Evolutionary conservation across 2,329 filamentous ascomycete genomes (phyloP).

Genomic region (Aureobasidium subglaciale): DNA sequence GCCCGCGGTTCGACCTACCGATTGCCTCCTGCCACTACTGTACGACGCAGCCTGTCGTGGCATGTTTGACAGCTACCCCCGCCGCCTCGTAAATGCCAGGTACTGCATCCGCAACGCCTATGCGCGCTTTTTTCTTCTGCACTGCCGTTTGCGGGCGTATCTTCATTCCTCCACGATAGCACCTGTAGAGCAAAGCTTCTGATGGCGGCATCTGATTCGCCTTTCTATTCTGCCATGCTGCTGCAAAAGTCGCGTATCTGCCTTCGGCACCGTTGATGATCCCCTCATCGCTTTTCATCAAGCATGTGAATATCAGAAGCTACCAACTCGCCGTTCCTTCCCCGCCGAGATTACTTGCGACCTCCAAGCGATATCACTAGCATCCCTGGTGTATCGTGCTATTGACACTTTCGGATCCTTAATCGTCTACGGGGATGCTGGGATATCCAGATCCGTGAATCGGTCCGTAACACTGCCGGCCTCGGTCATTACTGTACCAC

Average conservation of each 20-base stretch:
- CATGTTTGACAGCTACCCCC: slow-evolving; percentile 9
- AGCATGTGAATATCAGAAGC: slow-evolving; percentile 10
- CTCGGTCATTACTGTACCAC: background rate
- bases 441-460: background rate
- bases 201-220: background rate
- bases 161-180: slow-evolving; percentile 1
- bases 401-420: background rate
- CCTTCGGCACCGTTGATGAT: background rate
- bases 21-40: background rate
- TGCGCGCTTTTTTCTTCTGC: background rate
- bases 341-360: background rate
- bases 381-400: background rate
- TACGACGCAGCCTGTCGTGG: slow-evolving; percentile 5
- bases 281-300: background rate
- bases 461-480: background rate
- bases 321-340: background rate
- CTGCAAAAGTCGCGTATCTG: slow-evolving; percentile 3
- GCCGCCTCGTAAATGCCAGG: slow-evolving; percentile 7
- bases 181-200: background rate
- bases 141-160: background rate
- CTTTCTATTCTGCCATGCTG: background rate
- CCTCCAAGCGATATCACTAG: background rate
- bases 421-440: background rate
- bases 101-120: slow-evolving; percentile 2
- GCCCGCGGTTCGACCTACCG: background rate